These are phyloP conservation scores for Lactarius sp. DNA, from an alignment of 768 basidiomycete species.

Conservation along the genomic window DNA sequence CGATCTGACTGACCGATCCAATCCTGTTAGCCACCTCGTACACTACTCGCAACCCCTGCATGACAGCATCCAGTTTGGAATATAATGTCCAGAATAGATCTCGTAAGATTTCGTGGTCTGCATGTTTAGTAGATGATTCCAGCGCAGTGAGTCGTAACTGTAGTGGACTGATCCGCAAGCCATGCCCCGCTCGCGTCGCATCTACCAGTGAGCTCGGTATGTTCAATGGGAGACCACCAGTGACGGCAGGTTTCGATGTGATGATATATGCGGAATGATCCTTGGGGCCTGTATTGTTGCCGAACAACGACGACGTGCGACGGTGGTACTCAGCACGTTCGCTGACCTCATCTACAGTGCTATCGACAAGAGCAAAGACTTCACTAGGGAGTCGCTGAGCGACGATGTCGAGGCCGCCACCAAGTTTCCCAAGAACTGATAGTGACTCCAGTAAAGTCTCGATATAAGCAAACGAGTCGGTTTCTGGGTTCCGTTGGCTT, in stretches of 20 bases:
- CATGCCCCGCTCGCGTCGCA: slow-evolving; percentile 25
- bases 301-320: slow-evolving; percentile 38
- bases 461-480: slow-evolving; percentile 89
- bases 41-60: slow-evolving; percentile 84
- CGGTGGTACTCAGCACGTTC: slow-evolving; percentile 82
- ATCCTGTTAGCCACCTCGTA: slow-evolving; percentile 90
- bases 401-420: slow-evolving; percentile 75
- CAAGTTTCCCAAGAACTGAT: slow-evolving; percentile 84
- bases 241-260: slow-evolving; percentile 31
- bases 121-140: slow-evolving; percentile 64
- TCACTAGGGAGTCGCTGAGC: slow-evolving; percentile 80
- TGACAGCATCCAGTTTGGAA: slow-evolving; percentile 90
- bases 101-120: slow-evolving; percentile 78
- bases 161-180: slow-evolving; percentile 42
- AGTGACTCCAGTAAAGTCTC: slow-evolving; percentile 92
- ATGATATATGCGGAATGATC: slow-evolving; percentile 49
- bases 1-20: slow-evolving; percentile 63
- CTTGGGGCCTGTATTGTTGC: slow-evolving; percentile 28
- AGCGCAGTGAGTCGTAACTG: slow-evolving; percentile 63
- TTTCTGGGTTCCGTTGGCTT: slow-evolving; percentile 65
- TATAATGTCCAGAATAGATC: slow-evolving; percentile 98
- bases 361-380: slow-evolving; percentile 79
- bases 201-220: slow-evolving; percentile 17
- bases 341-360: slow-evolving; percentile 84
- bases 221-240: slow-evolving; percentile 24